A percentile compares a stretch with the other conserved stretches of the same genome.
These are phyloP conservation scores for Venturia nashicola DNA, from an alignment of 2,329 filamentous ascomycete genomes.

Conservation along the genomic window DNA sequence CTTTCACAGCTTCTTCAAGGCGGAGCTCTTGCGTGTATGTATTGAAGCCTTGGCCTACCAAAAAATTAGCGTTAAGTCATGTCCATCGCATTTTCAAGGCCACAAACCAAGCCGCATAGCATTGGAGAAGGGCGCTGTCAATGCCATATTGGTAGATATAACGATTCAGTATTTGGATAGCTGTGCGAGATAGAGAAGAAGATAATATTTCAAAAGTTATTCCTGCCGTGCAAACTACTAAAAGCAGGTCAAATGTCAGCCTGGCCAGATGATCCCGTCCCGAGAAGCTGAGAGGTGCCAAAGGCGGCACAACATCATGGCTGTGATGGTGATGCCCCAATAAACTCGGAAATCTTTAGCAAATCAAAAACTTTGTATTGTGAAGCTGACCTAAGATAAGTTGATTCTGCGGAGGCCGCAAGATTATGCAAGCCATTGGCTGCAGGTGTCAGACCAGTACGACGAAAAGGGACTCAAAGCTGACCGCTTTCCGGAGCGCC, in stretches of 20 bases:
- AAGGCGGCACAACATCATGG: neutral
- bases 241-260: neutral
- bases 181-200: neutral
- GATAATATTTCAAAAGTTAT: too few species aligned
- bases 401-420: neutral
- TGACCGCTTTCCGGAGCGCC: neutral
- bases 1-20: constrained; percentile 24
- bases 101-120: constrained; percentile 1
- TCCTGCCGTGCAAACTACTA: neutral
- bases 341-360: neutral
- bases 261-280: neutral
- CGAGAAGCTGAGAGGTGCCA: neutral
- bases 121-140: constrained; percentile 6
- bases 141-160: neutral
- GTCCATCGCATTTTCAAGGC: neutral
- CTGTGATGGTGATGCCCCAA: neutral
- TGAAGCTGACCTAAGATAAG: neutral
- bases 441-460: neutral
- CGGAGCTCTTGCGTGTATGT: constrained; percentile 29
- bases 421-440: neutral
- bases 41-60: constrained; percentile 24
- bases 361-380: neutral
- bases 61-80: neutral
- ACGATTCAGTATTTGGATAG: neutral
- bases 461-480: neutral